Evolutionary conservation across 371 early-diverging fungal genomes (phyloP).

Genomic region (Mortierella sp.): DNA sequence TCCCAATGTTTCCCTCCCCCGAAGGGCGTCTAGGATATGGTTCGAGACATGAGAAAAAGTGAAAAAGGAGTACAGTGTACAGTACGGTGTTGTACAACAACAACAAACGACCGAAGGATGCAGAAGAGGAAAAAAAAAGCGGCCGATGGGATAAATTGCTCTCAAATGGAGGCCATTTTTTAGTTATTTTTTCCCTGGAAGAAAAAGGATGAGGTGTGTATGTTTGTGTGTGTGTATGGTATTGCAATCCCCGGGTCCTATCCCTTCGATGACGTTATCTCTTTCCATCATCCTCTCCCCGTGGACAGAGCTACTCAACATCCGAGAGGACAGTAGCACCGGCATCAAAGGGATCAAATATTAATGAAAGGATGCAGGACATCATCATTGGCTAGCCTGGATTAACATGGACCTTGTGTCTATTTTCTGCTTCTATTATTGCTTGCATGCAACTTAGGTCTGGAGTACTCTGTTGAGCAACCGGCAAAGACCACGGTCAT

Average conservation of each 20-base stretch:
- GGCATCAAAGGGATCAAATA: neutral
- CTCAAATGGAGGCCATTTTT: neutral
- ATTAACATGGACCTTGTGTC: conserved; percentile 3
- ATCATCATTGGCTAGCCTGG: neutral
- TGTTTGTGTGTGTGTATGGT: neutral
- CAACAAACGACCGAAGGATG: conserved; percentile 2
- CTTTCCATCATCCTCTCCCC: neutral
- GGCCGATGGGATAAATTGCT: conserved; percentile 8
- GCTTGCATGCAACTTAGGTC: conserved; percentile 18
- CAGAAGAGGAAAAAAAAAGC: neutral
- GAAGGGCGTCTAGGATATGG: neutral
- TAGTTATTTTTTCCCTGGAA: conserved; percentile 12
- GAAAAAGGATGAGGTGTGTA: neutral
- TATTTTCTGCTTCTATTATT: neutral
- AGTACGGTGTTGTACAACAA: too few relatives aligned
- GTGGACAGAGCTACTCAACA: neutral
- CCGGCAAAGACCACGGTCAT: conserved; percentile 23
- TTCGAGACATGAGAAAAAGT: neutral
- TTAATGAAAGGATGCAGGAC: neutral
- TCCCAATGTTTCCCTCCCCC: neutral
- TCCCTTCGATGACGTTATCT: conserved; percentile 5
- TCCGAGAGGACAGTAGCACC: neutral
- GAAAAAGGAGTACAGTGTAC: neutral
- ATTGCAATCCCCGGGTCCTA: neutral
- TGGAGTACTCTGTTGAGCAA: conserved; percentile 27